These are phyloP conservation scores for Eruca vesicaria DNA, from an alignment of 441 rosid species.

Conservation along the genomic window DNA sequence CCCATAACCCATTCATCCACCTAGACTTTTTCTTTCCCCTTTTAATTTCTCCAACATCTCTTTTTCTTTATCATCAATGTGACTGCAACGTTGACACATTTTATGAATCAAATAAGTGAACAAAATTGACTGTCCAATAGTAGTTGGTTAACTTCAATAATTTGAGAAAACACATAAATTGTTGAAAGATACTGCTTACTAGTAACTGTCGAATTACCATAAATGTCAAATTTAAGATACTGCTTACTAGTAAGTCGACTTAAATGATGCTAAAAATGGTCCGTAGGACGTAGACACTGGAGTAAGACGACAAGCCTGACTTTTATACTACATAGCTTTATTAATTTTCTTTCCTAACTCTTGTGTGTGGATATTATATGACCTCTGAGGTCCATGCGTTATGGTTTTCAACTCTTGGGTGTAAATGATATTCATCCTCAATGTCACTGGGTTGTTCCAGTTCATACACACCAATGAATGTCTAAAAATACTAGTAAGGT, in stretches of 20 bases:
- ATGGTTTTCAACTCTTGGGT: not conserved
- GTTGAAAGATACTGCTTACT: too few relatives aligned
- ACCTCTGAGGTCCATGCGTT: not conserved
- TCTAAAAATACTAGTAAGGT: not conserved
- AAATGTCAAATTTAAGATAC: constrained; percentile 12
- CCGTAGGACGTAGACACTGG: not conserved
- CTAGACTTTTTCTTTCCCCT: not conserved
- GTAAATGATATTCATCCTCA: not conserved
- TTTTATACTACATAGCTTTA: not conserved
- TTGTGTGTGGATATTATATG: not conserved
- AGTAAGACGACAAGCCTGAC: constrained; percentile 6
- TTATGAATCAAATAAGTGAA: not conserved
- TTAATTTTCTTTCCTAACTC: not conserved
- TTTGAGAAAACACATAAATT: not conserved
- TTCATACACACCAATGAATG: not conserved
- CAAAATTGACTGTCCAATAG: not conserved
- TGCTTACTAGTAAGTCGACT: not conserved
- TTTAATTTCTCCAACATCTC: not conserved
- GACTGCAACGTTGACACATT: not conserved
- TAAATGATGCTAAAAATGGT: not conserved
- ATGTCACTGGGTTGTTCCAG: not conserved
- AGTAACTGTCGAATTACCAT: not conserved
- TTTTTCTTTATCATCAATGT: not conserved
- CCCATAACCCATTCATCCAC: not conserved
- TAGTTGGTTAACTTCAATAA: not conserved